These are phyloP conservation scores for Rhodotorula toruloides DNA, from an alignment of 768 basidiomycete species.

Conservation along the genomic window DNA sequence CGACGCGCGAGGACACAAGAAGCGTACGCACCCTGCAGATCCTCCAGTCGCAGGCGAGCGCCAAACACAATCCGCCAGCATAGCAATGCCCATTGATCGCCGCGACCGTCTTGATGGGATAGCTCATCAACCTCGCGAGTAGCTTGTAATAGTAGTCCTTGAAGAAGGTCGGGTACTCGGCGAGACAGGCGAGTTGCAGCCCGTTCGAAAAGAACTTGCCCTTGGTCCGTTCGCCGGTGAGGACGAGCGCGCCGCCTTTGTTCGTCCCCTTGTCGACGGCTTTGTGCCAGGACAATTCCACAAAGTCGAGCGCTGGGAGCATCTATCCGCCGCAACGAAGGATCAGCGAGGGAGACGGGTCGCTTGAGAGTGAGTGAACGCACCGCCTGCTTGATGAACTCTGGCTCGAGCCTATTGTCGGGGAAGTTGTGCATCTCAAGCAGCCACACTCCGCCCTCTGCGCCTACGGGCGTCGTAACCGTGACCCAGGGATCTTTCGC, in stretches of 20 bases:
- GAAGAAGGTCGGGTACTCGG: constrained; percentile 29
- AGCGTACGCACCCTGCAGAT: constrained; percentile 61
- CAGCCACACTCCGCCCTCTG: not conserved
- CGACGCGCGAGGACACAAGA: not conserved
- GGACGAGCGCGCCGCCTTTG: constrained; percentile 28
- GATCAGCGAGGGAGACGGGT: not conserved
- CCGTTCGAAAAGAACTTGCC: constrained; percentile 41
- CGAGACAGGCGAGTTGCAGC: constrained; percentile 26
- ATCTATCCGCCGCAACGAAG: not conserved
- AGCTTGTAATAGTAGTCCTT: constrained; percentile 32
- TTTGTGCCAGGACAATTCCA: constrained; percentile 23
- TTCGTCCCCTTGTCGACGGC: constrained; percentile 7
- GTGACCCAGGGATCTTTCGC: not conserved
- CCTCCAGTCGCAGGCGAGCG: constrained; percentile 78
- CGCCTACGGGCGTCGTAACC: not conserved
- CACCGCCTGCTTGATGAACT: constrained; percentile 30
- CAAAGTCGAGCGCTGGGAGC: constrained; percentile 31
- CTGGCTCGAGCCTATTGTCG: constrained; percentile 27
- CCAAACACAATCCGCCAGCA: constrained; percentile 73
- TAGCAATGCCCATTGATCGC: constrained; percentile 58
- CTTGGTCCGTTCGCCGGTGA: constrained; percentile 26
- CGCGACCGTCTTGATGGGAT: constrained; percentile 32
- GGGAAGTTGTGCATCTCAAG: constrained; percentile 20
- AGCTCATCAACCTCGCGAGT: constrained; percentile 20
- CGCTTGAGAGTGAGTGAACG: not conserved